Conservation (phyloP, 1,284 basidiomycete genomes). For the Fistulinella cinereoalba region DNA sequence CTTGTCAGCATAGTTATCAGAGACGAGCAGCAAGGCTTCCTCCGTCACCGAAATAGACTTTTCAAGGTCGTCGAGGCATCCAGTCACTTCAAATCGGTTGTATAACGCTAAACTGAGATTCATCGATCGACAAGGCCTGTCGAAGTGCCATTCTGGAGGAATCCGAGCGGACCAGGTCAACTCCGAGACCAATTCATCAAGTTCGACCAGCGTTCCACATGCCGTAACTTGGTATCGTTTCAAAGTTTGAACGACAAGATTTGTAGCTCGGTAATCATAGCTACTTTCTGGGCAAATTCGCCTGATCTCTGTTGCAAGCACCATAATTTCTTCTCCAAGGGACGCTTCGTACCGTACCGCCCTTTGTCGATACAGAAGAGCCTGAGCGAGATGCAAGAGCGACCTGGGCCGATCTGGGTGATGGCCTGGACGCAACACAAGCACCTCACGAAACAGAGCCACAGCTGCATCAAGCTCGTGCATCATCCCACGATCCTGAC, state of each 20-base stretch:
- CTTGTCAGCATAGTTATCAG: background rate
- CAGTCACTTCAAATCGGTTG: background rate
- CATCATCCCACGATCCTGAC: background rate
- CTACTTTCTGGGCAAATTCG: background rate
- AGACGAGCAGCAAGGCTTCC: background rate
- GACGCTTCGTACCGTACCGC: background rate
- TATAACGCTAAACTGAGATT: background rate
- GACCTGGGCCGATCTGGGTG: background rate
- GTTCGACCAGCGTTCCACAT: background rate
- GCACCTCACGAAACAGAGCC: background rate
- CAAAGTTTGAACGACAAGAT: background rate
- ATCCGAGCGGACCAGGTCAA: background rate
- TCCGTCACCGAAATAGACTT: background rate
- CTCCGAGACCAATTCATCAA: background rate
- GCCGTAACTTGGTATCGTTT: background rate
- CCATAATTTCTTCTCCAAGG: background rate
- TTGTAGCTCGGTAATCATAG: background rate
- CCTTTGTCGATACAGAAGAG: background rate
- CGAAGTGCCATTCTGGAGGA: background rate
- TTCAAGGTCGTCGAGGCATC: background rate
- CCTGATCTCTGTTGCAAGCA: background rate
- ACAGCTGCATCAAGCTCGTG: background rate
- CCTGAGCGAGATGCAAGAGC: background rate
- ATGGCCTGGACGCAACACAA: background rate
- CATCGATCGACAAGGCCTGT: background rate